Evolutionary conservation across 768 basidiomycete genomes (phyloP).

Genomic region (Boletus rufocinnamomeus): DNA sequence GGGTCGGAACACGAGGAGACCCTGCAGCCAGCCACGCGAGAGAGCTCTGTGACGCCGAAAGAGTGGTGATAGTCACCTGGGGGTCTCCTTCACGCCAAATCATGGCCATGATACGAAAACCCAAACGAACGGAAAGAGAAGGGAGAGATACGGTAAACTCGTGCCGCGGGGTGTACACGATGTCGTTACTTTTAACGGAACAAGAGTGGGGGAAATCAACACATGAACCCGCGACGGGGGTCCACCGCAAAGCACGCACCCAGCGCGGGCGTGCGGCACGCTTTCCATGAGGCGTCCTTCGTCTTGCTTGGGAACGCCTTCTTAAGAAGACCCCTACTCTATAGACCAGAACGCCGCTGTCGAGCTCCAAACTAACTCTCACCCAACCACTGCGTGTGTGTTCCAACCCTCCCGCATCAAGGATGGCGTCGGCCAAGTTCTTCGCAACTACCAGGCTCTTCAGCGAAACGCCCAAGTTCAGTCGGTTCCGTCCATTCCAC

Average conservation of each 20-base stretch:
- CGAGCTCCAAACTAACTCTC: constrained; percentile 17
- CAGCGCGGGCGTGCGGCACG: constrained; percentile 31
- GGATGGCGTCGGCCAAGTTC: constrained; percentile 30
- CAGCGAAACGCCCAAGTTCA: constrained; percentile 25
- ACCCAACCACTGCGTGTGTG: constrained; percentile 21
- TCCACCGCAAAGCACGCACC: constrained; percentile 21
- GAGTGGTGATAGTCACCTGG: constrained; percentile 15
- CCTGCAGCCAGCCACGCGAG: constrained; percentile 32
- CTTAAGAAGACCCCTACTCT: constrained; percentile 24
- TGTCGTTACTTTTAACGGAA: constrained; percentile 10
- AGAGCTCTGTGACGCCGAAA: constrained; percentile 24
- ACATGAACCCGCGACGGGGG: constrained; percentile 7
- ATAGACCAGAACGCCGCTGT: constrained; percentile 24
- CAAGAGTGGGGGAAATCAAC: constrained; percentile 19
- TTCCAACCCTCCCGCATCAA: constrained; percentile 1
- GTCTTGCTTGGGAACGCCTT: constrained; percentile 19
- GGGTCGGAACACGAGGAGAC: constrained; percentile 25
- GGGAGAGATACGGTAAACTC: constrained; percentile 5
- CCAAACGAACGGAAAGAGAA: constrained; percentile 2
- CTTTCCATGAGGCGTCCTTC: constrained; percentile 33
- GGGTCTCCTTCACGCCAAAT: not conserved
- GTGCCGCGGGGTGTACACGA: constrained; percentile 8
- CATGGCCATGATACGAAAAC: not conserved
- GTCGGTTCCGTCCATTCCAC: constrained; percentile 28
- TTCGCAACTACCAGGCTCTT: constrained; percentile 24